These are phyloP conservation scores for Verticillium zaregamsianum DNA, from an alignment of 2,329 filamentous ascomycete genomes.

Conservation along the genomic window DNA sequence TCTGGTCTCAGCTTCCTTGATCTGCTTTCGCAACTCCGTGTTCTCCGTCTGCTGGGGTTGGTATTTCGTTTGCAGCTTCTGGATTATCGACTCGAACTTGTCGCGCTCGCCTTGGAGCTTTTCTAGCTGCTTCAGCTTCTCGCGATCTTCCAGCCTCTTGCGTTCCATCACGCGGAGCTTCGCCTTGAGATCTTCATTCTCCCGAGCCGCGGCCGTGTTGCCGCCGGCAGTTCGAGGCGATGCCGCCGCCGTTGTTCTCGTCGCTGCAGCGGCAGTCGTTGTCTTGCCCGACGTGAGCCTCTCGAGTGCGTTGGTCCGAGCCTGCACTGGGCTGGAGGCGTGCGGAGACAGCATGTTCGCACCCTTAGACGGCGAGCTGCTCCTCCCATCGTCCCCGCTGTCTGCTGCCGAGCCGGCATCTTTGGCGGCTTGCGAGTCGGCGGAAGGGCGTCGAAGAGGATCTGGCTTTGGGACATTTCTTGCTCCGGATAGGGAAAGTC, in stretches of 20 bases:
- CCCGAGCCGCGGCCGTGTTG: conserved; percentile 51
- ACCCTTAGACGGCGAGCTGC: conserved; percentile 45
- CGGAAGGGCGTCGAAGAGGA: conserved; percentile 39
- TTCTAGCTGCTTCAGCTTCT: conserved; percentile 76
- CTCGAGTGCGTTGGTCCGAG: conserved; percentile 48
- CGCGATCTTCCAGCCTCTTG: conserved; percentile 78
- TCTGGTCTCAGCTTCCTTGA: conserved; percentile 70
- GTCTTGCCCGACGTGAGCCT: conserved; percentile 36
- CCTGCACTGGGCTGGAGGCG: conserved; percentile 44
- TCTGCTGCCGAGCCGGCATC: conserved; percentile 30
- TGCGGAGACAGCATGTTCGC: conserved; percentile 47
- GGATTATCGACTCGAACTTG: conserved; percentile 78
- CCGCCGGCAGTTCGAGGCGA: conserved; percentile 23
- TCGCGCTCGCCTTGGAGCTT: conserved; percentile 72
- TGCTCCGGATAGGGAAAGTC: conserved; percentile 33
- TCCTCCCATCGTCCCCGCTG: conserved; percentile 26
- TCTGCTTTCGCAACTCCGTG: conserved; percentile 66
- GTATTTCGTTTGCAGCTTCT: conserved; percentile 86
- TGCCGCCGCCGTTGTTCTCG: conserved; percentile 21
- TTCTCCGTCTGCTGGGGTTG: conserved; percentile 81
- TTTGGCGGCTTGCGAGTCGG: conserved; percentile 39
- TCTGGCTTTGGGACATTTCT: conserved; percentile 31
- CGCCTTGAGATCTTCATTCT: conserved; percentile 83
- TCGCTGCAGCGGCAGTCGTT: conserved; percentile 5
- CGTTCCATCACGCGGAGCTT: conserved; percentile 86